Evolutionary conservation across 2,329 filamentous ascomycete genomes (phyloP), one percentile per base, ranked within the genome.

Genomic region (Exutisphaerella laricina): DNA sequence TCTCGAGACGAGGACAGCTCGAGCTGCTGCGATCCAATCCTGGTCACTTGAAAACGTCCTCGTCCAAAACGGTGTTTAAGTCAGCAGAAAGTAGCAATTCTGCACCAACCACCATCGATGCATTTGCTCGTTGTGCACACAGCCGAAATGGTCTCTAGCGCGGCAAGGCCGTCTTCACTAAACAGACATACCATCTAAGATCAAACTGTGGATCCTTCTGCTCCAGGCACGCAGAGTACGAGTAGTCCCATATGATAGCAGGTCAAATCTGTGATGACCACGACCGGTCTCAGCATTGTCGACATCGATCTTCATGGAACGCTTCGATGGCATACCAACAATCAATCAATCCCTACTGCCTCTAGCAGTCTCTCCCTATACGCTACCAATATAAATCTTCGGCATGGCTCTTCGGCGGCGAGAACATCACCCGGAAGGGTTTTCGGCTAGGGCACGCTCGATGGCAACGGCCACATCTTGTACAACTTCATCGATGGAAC

Each of bases 381-480:
- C 71, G 70, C 4, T 78, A 74, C 53, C 74, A 78, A 57, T 75
- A 78, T 48, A 73, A 76, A 46, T 71, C 68, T 14, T 73, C 71
- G 0, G 74, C 72, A 1, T 78, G 73, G 72, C 60, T 71, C 35
- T 70, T 79, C 50, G 75, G 76, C 36, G 78, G 77, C 6, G 61
- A 71, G 10, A 69, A 70, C 30, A 63, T 81, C 16, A 56, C 61
- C 6, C 68, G 73, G 49, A 61, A 72, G 21, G 76, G 75, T 5
- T 61, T 71, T n/a, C 50, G 71, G 72, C 6, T 61, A 62, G 17
- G 77, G 77, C 5, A 77, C 71, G 2, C 60, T 80, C 7, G 69
- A 79, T 54, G 77, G 78, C 5, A 80, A 80, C 54, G 78, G 77
- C 2, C 72, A 79, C 50, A 66, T 69, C 2, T 81, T 77, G 77